These are phyloP conservation scores for Withania somnifera DNA, from an alignment of 305 asterid genomes.

Conservation along the genomic window DNA sequence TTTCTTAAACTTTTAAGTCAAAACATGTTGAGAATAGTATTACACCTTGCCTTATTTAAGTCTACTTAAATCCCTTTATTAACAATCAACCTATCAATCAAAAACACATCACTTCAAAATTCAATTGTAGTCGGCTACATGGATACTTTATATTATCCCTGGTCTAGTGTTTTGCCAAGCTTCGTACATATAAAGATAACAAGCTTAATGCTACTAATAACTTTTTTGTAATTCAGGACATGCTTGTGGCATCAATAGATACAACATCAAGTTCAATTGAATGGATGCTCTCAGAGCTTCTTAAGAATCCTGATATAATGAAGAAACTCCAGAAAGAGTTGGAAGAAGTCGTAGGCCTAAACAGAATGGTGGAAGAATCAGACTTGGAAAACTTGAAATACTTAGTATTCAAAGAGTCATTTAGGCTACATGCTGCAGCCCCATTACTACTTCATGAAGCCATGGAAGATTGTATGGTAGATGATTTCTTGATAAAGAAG, in stretches of 20 bases:
- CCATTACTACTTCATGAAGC: slow-evolving; percentile 36
- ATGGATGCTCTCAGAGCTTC: slow-evolving; percentile 34
- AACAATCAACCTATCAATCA: background rate
- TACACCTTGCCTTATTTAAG: background rate
- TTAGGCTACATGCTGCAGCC: slow-evolving; percentile 34
- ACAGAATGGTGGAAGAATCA: slow-evolving; percentile 27
- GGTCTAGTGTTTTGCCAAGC: slow-evolving; percentile 16
- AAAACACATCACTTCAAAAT: background rate
- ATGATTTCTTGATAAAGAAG: slow-evolving; percentile 30
- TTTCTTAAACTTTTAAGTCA: too few species aligned
- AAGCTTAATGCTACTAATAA: background rate
- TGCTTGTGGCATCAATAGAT: slow-evolving; percentile 32
- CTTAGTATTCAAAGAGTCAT: slow-evolving; percentile 33
- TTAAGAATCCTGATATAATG: slow-evolving; percentile 28
- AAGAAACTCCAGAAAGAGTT: slow-evolving; percentile 34
- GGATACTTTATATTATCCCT: background rate
- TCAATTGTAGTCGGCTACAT: background rate
- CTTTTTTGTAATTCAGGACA: slow-evolving; percentile 7
- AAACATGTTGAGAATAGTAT: background rate
- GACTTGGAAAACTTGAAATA: slow-evolving; percentile 27
- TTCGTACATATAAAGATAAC: background rate
- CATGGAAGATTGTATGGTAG: slow-evolving; percentile 29
- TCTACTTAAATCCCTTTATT: too few species aligned
- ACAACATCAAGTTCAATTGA: slow-evolving; percentile 30
- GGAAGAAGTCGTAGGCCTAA: slow-evolving; percentile 18